Percentiles rank a stretch among this genome's conserved stretches.
Evolutionary conservation across 1,139 yeast species (phyloP).

Genomic region (Nakaseomyces nivariensis): DNA sequence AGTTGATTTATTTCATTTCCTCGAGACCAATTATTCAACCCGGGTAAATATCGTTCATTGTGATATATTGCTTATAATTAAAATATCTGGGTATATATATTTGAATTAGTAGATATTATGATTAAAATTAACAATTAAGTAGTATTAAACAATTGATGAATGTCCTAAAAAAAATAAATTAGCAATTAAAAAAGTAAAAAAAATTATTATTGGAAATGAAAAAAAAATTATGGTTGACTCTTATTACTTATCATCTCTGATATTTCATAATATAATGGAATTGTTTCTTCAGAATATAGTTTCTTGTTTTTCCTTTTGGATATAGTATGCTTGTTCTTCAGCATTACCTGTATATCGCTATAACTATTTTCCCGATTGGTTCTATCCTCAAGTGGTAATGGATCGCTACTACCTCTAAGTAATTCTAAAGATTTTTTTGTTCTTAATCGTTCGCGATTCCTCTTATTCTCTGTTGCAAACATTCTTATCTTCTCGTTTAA

Average conservation of each 20-base stretch:
- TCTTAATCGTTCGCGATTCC: constrained; percentile 18
- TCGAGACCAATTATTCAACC: too few species aligned
- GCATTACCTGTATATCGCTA: not conserved
- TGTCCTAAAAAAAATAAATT: too few species aligned
- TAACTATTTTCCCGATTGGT: not conserved
- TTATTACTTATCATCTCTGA: not conserved
- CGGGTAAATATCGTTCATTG: too few species aligned
- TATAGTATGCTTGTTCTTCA: not conserved
- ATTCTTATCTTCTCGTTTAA: constrained; percentile 21
- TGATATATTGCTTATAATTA: too few species aligned
- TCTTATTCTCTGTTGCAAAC: constrained; percentile 25
- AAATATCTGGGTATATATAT: too few species aligned
- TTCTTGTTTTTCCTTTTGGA: not conserved
- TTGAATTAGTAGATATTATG: too few species aligned
- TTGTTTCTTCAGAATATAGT: constrained; percentile 12
- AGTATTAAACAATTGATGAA: too few species aligned
- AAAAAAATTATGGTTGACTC: not conserved
- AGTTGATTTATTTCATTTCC: too few species aligned
- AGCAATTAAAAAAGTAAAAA: not conserved
- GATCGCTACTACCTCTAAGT: constrained; percentile 10
- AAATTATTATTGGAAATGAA: not conserved
- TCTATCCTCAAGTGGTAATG: not conserved
- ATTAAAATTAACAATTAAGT: too few species aligned
- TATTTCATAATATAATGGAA: constrained; percentile 12
- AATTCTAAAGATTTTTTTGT: constrained; percentile 27